A percentile compares a stretch with the other conserved stretches of the same genome.
Conservation (phyloP, 2,329 filamentous ascomycete genomes). For the Diaporthe destruens region DNA sequence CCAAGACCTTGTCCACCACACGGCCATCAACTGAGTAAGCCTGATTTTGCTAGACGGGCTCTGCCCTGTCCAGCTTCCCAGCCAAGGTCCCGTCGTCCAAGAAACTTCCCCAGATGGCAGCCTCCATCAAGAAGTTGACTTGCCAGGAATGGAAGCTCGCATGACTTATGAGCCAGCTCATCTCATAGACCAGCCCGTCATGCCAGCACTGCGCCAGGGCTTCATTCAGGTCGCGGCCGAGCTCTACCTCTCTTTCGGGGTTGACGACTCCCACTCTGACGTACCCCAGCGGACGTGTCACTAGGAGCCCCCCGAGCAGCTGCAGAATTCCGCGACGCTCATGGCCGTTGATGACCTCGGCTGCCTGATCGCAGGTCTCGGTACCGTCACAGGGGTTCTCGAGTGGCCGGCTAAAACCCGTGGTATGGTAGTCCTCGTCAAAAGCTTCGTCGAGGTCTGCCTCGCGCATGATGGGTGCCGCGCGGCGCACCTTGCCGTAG, state of each 20-base stretch:
- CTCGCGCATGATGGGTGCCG: conserved; percentile 3
- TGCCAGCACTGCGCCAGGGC: conserved; percentile 20
- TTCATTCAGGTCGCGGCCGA: conserved; percentile 3
- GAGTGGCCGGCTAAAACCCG: conserved; percentile 11
- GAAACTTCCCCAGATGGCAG: conserved; percentile 29
- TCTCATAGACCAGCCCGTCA: conserved; percentile 12
- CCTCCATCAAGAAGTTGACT: conserved; percentile 31
- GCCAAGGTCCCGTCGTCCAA: conserved; percentile 16
- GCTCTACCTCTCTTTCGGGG: conserved; percentile 8
- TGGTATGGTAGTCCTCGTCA: conserved; percentile 23
- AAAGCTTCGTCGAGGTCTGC: conserved; percentile 19
- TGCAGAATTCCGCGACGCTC: conserved; percentile 13
- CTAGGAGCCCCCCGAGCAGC: conserved; percentile 5
- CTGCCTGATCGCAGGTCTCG: conserved; percentile 14
- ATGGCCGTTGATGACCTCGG: conserved; percentile 8
- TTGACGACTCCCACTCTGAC: conserved; percentile 3
- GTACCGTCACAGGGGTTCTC: conserved; percentile 8
- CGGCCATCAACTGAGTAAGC: background rate
- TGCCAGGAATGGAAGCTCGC: conserved; percentile 25
- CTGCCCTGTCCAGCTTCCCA: conserved; percentile 10
- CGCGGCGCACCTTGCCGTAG: conserved; percentile 12
- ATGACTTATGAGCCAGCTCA: conserved; percentile 13
- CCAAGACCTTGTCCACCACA: background rate
- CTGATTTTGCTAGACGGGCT: background rate
- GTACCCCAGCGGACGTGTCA: conserved; percentile 14